Evolutionary conservation across 306 rosid genomes (phyloP), one percentile per base, ranked within the genome.

Genomic region (Quercus gilva): DNA sequence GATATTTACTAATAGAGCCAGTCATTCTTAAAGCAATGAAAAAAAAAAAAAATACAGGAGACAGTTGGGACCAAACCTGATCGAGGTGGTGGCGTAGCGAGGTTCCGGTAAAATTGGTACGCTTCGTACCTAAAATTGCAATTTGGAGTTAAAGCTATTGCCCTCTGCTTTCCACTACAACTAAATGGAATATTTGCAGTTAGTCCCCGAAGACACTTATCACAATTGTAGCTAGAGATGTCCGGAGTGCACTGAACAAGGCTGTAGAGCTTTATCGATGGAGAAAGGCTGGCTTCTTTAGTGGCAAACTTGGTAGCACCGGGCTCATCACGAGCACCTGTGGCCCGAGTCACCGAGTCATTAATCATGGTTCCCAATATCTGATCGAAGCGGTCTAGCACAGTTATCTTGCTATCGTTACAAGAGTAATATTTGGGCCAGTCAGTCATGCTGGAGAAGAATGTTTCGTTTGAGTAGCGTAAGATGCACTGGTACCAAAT

Each of bases 231-330:
- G 20, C 45, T 61, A 0, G 85, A 49, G 9, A 88, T 21, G 63
- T 81, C 85, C 29, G 74, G 73, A 28, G 89, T 84, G 69, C 88
- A 88, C 75, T 86, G 89, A 4, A 41, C 87, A 12, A 85, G 76
- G 31, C 21, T 76, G 15, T 85, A 79, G 29, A 82, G 11, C 23
- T 12, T 51, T 41, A 51, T 65, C 8, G 41, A 61, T 5, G 15
- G 58, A 0, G 64, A 25, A 11, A 71, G 6, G 4, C 1, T 10
- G 8, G 0, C 80, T 1, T 78, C 70, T 20, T 26, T 51, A 0
- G 55, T 71, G 0, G 52, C 74, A 58, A 79, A 85, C 14, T 70
- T 81, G 73, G 51, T 81, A 1, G 21, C 57, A 1, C 78, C 51
- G 1, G 55, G 6, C 1, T 37, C 45, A 37, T 37, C 45, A 7